A percentile compares a stretch with the other conserved stretches of the same genome.
Evolutionary conservation across 1,139 yeast species (phyloP).

Genomic region (Pichia sp.): DNA sequence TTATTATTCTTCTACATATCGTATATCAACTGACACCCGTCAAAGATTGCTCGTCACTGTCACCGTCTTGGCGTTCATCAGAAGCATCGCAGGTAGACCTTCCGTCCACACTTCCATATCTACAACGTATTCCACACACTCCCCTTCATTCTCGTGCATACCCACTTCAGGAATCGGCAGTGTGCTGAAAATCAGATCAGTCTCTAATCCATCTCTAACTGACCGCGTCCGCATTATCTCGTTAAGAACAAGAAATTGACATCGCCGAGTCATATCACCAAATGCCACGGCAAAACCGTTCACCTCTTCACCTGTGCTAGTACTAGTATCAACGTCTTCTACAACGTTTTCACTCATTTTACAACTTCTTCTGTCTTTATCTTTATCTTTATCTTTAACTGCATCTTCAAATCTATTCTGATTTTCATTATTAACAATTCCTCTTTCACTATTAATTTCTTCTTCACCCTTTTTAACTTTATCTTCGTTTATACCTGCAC

Average conservation of each 20-base stretch:
- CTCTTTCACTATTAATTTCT: background rate
- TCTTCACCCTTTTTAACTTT: background rate
- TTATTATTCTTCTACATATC: too few species aligned
- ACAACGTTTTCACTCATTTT: background rate
- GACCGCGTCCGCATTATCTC: slow-evolving; percentile 48
- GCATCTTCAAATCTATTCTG: too few species aligned
- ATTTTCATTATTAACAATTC: background rate
- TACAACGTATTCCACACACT: slow-evolving; percentile 67
- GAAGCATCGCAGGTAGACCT: slow-evolving; percentile 71
- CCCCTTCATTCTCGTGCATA: slow-evolving; percentile 63
- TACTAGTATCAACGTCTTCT: background rate
- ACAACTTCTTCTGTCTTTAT: background rate
- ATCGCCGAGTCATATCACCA: slow-evolving; percentile 73
- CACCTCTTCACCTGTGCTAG: background rate
- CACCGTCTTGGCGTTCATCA: slow-evolving; percentile 85
- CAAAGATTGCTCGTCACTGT: slow-evolving; percentile 70
- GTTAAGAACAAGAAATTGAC: slow-evolving; percentile 83
- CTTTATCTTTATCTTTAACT: background rate
- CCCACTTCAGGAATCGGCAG: slow-evolving; percentile 84
- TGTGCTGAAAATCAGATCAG: slow-evolving; percentile 77
- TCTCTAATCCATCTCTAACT: slow-evolving; percentile 26
- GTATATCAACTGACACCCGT: background rate
- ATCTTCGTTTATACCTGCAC: background rate
- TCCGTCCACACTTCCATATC: slow-evolving; percentile 76
- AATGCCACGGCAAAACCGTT: slow-evolving; percentile 7